Conservation (phyloP, 2,329 filamentous ascomycete genomes). For the Sporothrix brunneoviolacea region DNA sequence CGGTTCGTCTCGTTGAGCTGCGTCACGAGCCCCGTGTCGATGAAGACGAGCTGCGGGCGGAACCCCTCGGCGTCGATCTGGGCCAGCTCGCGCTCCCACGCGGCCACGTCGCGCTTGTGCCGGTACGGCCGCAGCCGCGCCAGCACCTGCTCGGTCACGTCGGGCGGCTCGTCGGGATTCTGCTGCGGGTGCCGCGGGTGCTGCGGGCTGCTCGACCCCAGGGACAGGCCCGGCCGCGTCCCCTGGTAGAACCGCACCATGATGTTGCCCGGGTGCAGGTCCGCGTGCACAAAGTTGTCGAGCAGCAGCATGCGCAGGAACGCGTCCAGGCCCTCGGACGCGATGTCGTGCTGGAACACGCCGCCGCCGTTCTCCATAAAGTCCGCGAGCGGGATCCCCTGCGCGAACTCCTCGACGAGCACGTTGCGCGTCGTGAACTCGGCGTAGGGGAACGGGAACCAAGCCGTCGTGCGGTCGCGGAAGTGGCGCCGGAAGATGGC, state of each 20-base stretch:
- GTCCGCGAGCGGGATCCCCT: slow-evolving; percentile 83
- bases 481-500: slow-evolving; percentile 86
- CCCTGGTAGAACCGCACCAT: slow-evolving; percentile 98
- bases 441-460: slow-evolving; percentile 90
- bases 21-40: slow-evolving; percentile 92
- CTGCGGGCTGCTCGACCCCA: slow-evolving; percentile 20
- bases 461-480: slow-evolving; percentile 81
- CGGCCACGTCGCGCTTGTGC: slow-evolving; percentile 51
- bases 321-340: slow-evolving; percentile 88
- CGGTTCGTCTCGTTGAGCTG: slow-evolving; percentile 84
- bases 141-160: slow-evolving; percentile 84
- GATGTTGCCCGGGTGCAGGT: slow-evolving; percentile 95
- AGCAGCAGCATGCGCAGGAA: slow-evolving; percentile 95
- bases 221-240: slow-evolving; percentile 56
- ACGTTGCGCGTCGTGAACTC: slow-evolving; percentile 91
- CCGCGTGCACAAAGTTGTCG: slow-evolving; percentile 96
- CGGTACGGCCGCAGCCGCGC: slow-evolving; percentile 69
- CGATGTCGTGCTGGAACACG: slow-evolving; percentile 88
- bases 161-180: slow-evolving; percentile 32
- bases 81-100: slow-evolving; percentile 68
- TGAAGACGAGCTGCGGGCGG: slow-evolving; percentile 90
- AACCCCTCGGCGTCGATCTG: slow-evolving; percentile 83
- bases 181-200: slow-evolving; percentile 11
- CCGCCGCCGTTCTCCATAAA: slow-evolving; percentile 91
- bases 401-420: slow-evolving; percentile 89